These are phyloP conservation scores for Globisporangium nunn DNA, from an alignment of 352 stramenopile species.

Conservation along the genomic window DNA sequence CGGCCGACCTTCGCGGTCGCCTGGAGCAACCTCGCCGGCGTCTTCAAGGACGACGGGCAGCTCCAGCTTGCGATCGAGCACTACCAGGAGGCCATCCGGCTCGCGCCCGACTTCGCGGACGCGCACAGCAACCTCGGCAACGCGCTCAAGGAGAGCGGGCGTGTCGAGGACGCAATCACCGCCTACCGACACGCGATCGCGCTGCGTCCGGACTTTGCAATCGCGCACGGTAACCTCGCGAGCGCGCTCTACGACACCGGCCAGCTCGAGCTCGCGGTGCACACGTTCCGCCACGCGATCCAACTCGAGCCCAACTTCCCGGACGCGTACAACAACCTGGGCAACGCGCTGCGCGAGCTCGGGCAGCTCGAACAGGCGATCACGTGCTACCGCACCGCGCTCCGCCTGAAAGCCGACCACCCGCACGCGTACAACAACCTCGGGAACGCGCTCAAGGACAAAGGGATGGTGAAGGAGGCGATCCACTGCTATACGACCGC, in stretches of 20 bases:
- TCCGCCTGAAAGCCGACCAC: constrained; percentile 89
- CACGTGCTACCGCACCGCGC: constrained; percentile 83
- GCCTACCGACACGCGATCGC: constrained; percentile 81
- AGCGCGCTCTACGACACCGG: constrained; percentile 87
- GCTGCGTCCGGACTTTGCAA: constrained; percentile 87
- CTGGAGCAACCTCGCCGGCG: constrained; percentile 88
- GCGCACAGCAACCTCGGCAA: constrained; percentile 86
- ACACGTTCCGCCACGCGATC: constrained; percentile 88
- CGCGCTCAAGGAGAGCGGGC: constrained; percentile 69
- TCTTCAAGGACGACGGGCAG: constrained; percentile 89
- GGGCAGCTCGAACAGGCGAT: constrained; percentile 77
- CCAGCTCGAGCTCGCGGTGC: constrained; percentile 77
- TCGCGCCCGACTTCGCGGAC: constrained; percentile 82
- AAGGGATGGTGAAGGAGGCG: constrained; percentile 90
- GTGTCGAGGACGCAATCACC: constrained; percentile 67
- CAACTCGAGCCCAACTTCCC: constrained; percentile 91
- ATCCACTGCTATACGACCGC: constrained; percentile 92
- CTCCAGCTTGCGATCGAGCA: constrained; percentile 76
- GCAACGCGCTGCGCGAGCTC: constrained; percentile 86
- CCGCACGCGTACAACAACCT: constrained; percentile 93
- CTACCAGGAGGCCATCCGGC: constrained; percentile 75
- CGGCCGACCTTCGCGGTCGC: constrained; percentile 89
- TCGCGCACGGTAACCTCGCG: constrained; percentile 89
- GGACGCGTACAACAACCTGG: constrained; percentile 93
- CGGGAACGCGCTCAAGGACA: constrained; percentile 90